Conservation (phyloP, 2,329 filamentous ascomycete genomes). For the Pseudogymnoascus sp. region DNA sequence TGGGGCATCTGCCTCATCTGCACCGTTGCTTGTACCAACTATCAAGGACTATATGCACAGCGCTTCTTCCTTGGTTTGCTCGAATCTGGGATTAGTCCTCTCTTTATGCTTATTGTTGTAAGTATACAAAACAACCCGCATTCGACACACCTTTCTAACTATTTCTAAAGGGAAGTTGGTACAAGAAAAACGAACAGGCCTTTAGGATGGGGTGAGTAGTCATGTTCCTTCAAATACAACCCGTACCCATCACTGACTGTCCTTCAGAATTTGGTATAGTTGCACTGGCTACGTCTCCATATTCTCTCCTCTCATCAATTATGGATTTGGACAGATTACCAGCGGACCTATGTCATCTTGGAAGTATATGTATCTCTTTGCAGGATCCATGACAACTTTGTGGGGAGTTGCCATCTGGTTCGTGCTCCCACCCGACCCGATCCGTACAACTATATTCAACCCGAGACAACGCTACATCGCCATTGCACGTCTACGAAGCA, state of each 20-base stretch:
- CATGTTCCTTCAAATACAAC: constrained; percentile 42
- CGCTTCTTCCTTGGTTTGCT: constrained; percentile 49
- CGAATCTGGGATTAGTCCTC: constrained; percentile 47
- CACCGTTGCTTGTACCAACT: constrained; percentile 32
- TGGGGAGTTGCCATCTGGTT: constrained; percentile 34
- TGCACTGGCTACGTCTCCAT: constrained; percentile 33
- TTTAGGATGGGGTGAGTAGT: constrained; percentile 46
- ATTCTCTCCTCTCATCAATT: constrained; percentile 40
- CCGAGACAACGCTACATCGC: constrained; percentile 14
- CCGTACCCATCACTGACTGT: background rate
- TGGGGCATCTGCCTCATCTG: constrained; percentile 34
- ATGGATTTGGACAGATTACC: constrained; percentile 37
- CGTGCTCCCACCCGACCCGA: constrained; percentile 34
- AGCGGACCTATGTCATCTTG: constrained; percentile 30
- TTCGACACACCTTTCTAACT: background rate
- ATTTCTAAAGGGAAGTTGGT: constrained; percentile 26
- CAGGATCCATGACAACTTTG: constrained; percentile 33
- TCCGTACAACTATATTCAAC: constrained; percentile 25
- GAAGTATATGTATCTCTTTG: constrained; percentile 36
- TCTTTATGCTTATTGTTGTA: constrained; percentile 46
- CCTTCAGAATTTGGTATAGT: constrained; percentile 3
- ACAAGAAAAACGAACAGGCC: constrained; percentile 34
- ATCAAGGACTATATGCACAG: constrained; percentile 34
- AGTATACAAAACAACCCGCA: constrained; percentile 11
- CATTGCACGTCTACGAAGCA: constrained; percentile 16